These are phyloP conservation scores for Sequoia sempervirens DNA, from an alignment of 75 land plant genomes.

Conservation along the genomic window DNA sequence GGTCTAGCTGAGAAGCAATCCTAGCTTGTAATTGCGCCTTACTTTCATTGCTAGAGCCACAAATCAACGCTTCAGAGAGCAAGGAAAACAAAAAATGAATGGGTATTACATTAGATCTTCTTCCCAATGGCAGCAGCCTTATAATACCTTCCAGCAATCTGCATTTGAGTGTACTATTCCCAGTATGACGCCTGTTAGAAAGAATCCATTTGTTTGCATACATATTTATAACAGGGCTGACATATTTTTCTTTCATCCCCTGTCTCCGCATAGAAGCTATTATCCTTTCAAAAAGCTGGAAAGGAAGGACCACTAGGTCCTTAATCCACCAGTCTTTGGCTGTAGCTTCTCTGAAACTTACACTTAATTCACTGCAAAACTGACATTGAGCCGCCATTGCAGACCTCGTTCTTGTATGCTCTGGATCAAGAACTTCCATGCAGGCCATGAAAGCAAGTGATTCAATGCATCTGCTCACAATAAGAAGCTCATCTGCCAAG, in stretches of 20 bases:
- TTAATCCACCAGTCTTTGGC: slow-evolving; percentile 63
- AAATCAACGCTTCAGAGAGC: slow-evolving; percentile 40
- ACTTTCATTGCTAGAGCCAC: slow-evolving; percentile 24
- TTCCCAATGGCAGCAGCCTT: slow-evolving; percentile 44
- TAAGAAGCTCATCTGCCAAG: slow-evolving; percentile 63
- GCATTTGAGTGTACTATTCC: slow-evolving; percentile 6
- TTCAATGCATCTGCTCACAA: slow-evolving; percentile 78
- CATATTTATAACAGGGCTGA: slow-evolving; percentile 62
- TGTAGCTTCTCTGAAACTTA: slow-evolving; percentile 28
- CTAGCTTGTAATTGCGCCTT: slow-evolving; percentile 40
- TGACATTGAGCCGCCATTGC: slow-evolving; percentile 27
- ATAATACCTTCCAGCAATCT: slow-evolving; percentile 47
- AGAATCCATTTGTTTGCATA: slow-evolving; percentile 78
- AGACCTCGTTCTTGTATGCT: slow-evolving; percentile 30
- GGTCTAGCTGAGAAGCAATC: slow-evolving; percentile 55
- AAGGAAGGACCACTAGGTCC: slow-evolving; percentile 72
- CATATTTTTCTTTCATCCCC: slow-evolving; percentile 86
- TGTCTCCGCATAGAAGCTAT: slow-evolving; percentile 66
- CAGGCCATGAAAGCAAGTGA: slow-evolving; percentile 90
- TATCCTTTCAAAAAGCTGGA: slow-evolving; percentile 52
- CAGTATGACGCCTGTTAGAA: slow-evolving; percentile 17
- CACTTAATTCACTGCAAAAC: slow-evolving; percentile 29
- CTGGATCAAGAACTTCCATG: no score
- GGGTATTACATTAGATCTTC: slow-evolving; percentile 48
- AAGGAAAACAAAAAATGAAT: slow-evolving; percentile 65